Conservation (phyloP, 768 basidiomycete genomes). For the Boletus vermiculosoides region DNA sequence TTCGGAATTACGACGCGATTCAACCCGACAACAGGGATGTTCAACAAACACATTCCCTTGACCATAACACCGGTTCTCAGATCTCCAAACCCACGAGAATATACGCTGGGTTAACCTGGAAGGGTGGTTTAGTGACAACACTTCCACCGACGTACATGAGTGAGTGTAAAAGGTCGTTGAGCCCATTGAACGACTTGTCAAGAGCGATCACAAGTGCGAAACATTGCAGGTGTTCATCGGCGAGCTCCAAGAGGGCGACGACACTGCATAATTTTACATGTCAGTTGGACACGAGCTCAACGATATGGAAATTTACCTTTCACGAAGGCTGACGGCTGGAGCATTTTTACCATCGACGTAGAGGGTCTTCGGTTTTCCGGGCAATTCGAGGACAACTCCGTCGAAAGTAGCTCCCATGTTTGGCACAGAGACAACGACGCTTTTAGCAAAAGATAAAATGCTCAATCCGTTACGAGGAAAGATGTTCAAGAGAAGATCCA, state of each 20-base stretch:
- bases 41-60: conserved; percentile 28
- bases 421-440: conserved; percentile 70
- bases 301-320: conserved; percentile 54
- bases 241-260: conserved; percentile 83
- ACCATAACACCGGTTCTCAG: conserved; percentile 32
- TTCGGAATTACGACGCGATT: conserved; percentile 6
- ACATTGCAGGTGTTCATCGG: conserved; percentile 80
- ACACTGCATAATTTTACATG: conserved; percentile 47
- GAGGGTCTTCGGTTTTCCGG: conserved; percentile 68
- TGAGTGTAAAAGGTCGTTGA: conserved; percentile 79
- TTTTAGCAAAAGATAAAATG: conserved; percentile 70
- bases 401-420: conserved; percentile 70
- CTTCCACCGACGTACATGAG: conserved; percentile 91
- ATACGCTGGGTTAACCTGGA: conserved; percentile 71
- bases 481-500: conserved; percentile 75
- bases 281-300: conserved; percentile 6
- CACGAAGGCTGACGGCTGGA: conserved; percentile 72
- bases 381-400: conserved; percentile 74
- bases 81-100: conserved; percentile 87
- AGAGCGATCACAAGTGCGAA: conserved; percentile 76
- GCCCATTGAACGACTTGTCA: conserved; percentile 66
- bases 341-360: conserved; percentile 87
- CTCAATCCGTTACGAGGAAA: conserved; percentile 72
- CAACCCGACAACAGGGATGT: conserved; percentile 27
- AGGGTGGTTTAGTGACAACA: conserved; percentile 78